Percentiles rank a stretch among this genome's conserved stretches.
phyloP scores from a whole-genome alignment of 306 rosid species.

The Vigna reflexopilosa region DNA sequence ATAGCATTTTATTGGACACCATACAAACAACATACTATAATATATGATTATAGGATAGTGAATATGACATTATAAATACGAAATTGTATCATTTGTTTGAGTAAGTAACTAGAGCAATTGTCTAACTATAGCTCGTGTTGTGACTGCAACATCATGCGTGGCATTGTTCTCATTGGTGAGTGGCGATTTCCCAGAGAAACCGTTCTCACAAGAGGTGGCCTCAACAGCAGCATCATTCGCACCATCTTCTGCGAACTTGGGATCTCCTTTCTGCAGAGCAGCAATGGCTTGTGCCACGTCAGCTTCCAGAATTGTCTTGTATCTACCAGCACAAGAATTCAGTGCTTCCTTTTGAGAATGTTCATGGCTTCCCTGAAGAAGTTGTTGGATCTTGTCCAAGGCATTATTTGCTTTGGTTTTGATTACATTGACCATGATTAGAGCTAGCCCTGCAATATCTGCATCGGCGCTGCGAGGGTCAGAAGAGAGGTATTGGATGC shows the following conservation, averaged over 20 bases:
- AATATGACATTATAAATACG: too few relatives aligned
- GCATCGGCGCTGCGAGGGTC: constrained; percentile 45
- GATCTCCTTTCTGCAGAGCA: constrained; percentile 53
- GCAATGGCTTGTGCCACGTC: constrained; percentile 58
- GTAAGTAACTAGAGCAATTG: constrained; percentile 39
- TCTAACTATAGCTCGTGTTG: constrained; percentile 51
- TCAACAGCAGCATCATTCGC: constrained; percentile 52
- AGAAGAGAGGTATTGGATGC: constrained; percentile 43
- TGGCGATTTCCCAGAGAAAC: constrained; percentile 51
- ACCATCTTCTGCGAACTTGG: constrained; percentile 55
- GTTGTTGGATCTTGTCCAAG: not conserved
- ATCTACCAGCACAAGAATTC: constrained; percentile 33
- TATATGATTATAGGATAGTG: too few relatives aligned
- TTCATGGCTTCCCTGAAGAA: constrained; percentile 6
- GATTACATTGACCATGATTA: constrained; percentile 46
- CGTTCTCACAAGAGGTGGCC: constrained; percentile 50
- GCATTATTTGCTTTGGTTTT: constrained; percentile 41
- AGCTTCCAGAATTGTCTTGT: constrained; percentile 42
- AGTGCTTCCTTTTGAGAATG: constrained; percentile 11
- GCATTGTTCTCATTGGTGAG: constrained; percentile 40
- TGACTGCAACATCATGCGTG: constrained; percentile 40
- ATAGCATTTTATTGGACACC: too few relatives aligned
- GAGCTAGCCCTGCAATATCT: constrained; percentile 47
- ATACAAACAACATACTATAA: too few relatives aligned
- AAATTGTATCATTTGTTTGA: too few relatives aligned